A percentile compares a stretch with the other conserved stretches of the same genome.
phyloP scores from a whole-genome alignment of 495 filamentous ascomycete species.

The Penicillium crystallinum region DNA sequence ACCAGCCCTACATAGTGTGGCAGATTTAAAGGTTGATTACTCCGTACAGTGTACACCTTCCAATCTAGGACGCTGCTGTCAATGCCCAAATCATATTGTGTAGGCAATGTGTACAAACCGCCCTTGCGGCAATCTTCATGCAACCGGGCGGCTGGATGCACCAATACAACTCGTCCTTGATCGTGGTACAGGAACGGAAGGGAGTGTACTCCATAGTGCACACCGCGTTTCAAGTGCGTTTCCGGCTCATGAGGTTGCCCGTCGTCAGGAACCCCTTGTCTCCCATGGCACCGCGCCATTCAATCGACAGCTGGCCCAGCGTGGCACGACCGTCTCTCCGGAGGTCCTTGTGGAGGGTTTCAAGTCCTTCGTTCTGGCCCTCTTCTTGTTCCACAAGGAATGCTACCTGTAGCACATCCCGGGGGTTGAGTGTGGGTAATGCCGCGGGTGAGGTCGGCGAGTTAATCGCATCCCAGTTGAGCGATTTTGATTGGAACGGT shows the following conservation, averaged over 20 bases:
- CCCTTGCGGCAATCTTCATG: constrained; percentile 7
- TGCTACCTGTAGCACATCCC: constrained; percentile 87
- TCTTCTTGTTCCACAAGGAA: constrained; percentile 73
- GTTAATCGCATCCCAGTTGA: constrained; percentile 51
- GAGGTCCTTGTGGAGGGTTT: constrained; percentile 43
- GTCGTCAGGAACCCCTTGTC: constrained; percentile 84
- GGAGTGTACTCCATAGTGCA: constrained; percentile 1
- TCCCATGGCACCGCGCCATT: constrained; percentile 87
- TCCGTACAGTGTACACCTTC: not conserved
- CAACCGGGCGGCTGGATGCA: constrained; percentile 17
- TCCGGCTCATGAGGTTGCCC: constrained; percentile 68
- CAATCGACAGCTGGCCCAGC: constrained; percentile 77
- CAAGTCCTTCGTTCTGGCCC: constrained; percentile 43
- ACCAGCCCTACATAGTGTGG: not conserved
- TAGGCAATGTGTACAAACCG: not conserved
- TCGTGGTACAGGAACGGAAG: constrained; percentile 9
- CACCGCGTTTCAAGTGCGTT: constrained; percentile 37
- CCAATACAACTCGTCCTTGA: constrained; percentile 9
- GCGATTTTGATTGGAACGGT: constrained; percentile 51
- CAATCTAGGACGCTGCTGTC: not conserved
- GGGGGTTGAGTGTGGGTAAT: constrained; percentile 68
- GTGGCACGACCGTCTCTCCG: constrained; percentile 57
- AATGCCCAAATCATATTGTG: constrained; percentile 3
- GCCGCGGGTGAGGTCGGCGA: constrained; percentile 23
- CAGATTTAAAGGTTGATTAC: too few species aligned